These are phyloP conservation scores for Chenopodium album DNA, from an alignment of 148 eudicot genomes.

Conservation along the genomic window DNA sequence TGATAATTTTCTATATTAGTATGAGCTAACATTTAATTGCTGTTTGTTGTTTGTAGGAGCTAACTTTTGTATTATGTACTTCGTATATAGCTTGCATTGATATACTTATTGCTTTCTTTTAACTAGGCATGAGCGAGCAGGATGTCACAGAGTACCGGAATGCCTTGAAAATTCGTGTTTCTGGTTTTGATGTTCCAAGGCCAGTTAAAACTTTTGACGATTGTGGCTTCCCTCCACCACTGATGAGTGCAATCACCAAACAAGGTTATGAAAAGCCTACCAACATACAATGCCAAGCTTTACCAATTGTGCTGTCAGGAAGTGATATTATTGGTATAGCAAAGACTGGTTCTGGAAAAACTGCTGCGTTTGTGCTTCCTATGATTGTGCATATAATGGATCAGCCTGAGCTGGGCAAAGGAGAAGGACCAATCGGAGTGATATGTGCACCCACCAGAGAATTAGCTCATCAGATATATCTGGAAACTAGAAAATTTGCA, in stretches of 20 bases:
- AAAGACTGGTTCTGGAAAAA: conserved; percentile 98
- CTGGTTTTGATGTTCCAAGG: conserved; percentile 95
- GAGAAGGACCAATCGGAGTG: conserved; percentile 95
- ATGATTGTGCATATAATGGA: conserved; percentile 98
- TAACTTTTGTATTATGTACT: not conserved
- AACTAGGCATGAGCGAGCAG: conserved; percentile 86
- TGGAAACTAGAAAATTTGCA: conserved; percentile 93
- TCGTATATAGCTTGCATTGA: not conserved
- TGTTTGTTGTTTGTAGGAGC: not conserved
- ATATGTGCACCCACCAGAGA: conserved; percentile 99
- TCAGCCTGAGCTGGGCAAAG: conserved; percentile 91
- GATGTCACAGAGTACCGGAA: conserved; percentile 77
- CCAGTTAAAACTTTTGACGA: conserved; percentile 90
- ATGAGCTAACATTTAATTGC: not conserved
- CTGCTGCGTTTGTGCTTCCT: conserved; percentile 97
- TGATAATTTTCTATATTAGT: not conserved
- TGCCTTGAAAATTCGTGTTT: conserved; percentile 75
- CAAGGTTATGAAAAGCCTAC: conserved; percentile 97
- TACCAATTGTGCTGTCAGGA: conserved; percentile 88
- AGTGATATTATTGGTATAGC: conserved; percentile 94
- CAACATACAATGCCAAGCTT: conserved; percentile 92
- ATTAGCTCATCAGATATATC: conserved; percentile 91
- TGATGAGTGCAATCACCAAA: conserved; percentile 74
- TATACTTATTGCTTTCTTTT: conserved; percentile 1
- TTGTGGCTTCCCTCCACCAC: conserved; percentile 67